Evolutionary conservation across 352 stramenopile genomes (phyloP), one percentile per base, ranked within the genome.

Genomic region (Globisporangium nodosum): DNA sequence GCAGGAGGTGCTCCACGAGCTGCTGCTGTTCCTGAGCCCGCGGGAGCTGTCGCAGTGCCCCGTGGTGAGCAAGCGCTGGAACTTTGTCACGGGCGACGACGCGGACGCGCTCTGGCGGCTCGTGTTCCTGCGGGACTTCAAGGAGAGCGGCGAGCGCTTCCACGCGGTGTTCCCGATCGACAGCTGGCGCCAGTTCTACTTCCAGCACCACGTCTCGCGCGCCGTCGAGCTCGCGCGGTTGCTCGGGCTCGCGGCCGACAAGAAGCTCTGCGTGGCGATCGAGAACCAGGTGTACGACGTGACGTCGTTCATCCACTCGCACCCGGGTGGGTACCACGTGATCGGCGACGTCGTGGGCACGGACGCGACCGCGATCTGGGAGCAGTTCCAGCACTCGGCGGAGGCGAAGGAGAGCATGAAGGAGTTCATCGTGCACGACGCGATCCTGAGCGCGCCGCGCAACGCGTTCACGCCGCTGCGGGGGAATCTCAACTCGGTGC

Each of bases 101-200:
- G 69, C 73, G 1, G 66, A 81, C 5, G 33, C 20, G 50, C 68
- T 92, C 8, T 92, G 76, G 82, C 66, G 55, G 58, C 47, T 58
- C 7, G 58, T 89, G 11, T 90, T 85, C 49, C 20, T 49, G 9
- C 74, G 79, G 15, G 78, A 92, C 63, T 87, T 87, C 53, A 4
- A 31, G 20, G 80, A 89, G 43, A 60, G 62, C 11, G 78, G 78
- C 5, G 62, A 77, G 24, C 70, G 73, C 11, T 90, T 90, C 52
- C 49, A 27, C 8, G 66, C 53, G 0, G 65, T 88, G 31, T 81
- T 87, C 55, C 71, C 75, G 9, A 76, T 78, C 48, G 64, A 81
- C 35, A 79, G 66, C 46, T 88, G 73, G 71, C 71, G 78, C 16
- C 74, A 87, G 48, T 90, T 86, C 53, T 91, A 89, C 66, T 92